Base-by-base conservation (phyloP, 371 early-diverging fungal species). In the Mortierella sp. region DNA sequence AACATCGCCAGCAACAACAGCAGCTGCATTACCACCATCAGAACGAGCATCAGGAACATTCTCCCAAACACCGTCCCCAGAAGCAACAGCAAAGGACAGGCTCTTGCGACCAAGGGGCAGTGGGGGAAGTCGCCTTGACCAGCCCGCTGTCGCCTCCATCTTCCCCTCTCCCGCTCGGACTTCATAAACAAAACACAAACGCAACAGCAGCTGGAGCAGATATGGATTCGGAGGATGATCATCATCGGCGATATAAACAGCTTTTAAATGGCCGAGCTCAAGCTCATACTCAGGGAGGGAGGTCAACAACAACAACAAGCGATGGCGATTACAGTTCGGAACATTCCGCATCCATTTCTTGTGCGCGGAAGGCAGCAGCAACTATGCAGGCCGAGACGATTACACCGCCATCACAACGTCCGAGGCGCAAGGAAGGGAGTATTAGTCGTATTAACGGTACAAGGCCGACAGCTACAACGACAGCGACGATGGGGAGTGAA, bases 81-180 rank as follows among this genome's bases (percentile, higher is more conserved):
- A 10, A 57, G 57, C 54, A 53, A 26, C 73, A n/a, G 6, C 54
- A 55, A 34, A 44, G 5, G 57, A 44, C 28, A 0, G 73, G 19
- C 1, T 53, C 73, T 14, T 44, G 16, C 34, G 55, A 44, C 26
- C 73, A 53, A 40, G 44, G 13, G 6, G 57, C 37, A 5, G 48
- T 46, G 48, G 13, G 48, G 9, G 48, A 6, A 40, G 43, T 40
- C 13, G 48, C 64, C 24, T 34, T 34, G 37, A 37, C 55, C 44
- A 48, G 53, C n/a, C 71, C 81, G 21, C 61, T 61, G 5, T 81
- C 81, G 4, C 76, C 81, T 6, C 81, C 81, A 21, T 73, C 81
- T 0, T 81, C 81, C 0, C 81, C 81, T 1, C 61, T 81, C 26
- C 81, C 81, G 40, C 73, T 76, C 48, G 59, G 53, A 59, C 76